These are phyloP conservation scores for Gynandropsis gynandra DNA, from an alignment of 345 rosid species.

Conservation along the genomic window DNA sequence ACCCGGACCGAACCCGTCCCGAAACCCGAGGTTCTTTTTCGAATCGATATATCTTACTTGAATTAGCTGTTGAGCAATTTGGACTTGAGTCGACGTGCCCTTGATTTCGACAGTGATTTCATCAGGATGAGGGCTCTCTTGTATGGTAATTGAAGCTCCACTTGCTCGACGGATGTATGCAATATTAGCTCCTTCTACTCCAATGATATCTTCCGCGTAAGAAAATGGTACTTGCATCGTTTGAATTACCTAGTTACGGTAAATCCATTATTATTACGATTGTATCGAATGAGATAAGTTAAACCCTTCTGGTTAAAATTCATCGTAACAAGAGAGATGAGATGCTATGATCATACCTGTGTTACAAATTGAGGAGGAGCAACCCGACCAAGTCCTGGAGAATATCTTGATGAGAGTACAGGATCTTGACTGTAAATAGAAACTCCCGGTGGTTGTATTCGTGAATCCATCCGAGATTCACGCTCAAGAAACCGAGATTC, in stretches of 20 bases:
- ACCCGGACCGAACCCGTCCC: no score
- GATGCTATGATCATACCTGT: conserved; percentile 32
- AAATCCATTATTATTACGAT: conserved; percentile 1
- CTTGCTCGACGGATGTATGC: conserved; percentile 65
- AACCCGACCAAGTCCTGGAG: conserved; percentile 44
- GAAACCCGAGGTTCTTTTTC: no score
- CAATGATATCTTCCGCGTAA: conserved; percentile 77
- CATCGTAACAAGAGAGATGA: no score
- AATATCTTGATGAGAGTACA: conserved; percentile 35
- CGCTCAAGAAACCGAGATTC: conserved; percentile 48
- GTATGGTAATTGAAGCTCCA: conserved; percentile 61
- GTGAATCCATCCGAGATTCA: conserved; percentile 46
- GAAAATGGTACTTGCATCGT: conserved; percentile 79
- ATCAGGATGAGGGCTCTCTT: conserved; percentile 66
- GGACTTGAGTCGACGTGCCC: conserved; percentile 69
- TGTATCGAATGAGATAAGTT: neutral
- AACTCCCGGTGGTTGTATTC: conserved; percentile 39
- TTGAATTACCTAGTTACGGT: conserved; percentile 46
- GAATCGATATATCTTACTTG: no score
- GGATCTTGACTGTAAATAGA: conserved; percentile 58
- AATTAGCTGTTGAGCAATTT: conserved; percentile 63
- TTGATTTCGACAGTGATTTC: conserved; percentile 78
- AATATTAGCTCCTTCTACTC: conserved; percentile 67
- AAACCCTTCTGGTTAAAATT: no score
- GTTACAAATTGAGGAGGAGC: conserved; percentile 50